A percentile compares a stretch with the other conserved stretches of the same genome.
phyloP scores from a whole-genome alignment of 441 rosid species.

The Gossypium gossypioides region DNA sequence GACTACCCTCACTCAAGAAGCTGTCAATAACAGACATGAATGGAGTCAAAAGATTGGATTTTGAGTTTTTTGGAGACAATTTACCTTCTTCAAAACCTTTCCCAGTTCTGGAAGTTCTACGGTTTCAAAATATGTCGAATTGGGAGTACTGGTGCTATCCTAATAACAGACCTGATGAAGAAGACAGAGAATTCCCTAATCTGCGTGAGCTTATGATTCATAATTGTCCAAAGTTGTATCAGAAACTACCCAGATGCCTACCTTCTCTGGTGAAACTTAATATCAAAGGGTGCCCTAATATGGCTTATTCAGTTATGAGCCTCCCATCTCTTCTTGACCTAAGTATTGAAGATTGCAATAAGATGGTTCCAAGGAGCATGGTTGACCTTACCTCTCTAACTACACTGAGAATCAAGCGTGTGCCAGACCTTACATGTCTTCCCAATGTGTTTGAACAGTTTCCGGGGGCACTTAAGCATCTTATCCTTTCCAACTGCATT shows the following conservation, averaged over 20 bases:
- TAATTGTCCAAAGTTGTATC: conserved; percentile 13
- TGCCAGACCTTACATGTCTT: not conserved
- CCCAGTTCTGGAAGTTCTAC: conserved; percentile 13
- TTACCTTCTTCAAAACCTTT: conserved; percentile 1
- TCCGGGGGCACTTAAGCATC: not conserved
- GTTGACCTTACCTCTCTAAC: not conserved
- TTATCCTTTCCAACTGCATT: not conserved
- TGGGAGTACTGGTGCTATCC: conserved; percentile 17
- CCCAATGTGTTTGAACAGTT: not conserved
- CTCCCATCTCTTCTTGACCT: conserved; percentile 7
- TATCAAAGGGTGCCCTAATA: conserved; percentile 3
- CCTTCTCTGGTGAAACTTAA: conserved; percentile 7
- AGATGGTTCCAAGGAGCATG: not conserved
- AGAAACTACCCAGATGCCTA: not conserved
- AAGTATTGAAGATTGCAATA: conserved; percentile 8
- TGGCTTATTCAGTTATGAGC: not conserved
- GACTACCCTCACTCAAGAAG: conserved; percentile 13
- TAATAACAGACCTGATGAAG: not conserved
- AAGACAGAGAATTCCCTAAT: conserved; percentile 7
- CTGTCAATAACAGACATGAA: conserved; percentile 12
- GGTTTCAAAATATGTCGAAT: conserved; percentile 13
- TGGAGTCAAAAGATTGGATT: conserved; percentile 2
- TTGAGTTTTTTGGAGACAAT: conserved; percentile 12
- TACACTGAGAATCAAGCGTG: not conserved
- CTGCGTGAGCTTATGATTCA: conserved; percentile 12